Conservation (phyloP, 176 grass and related monocot genomes). For the Thalia dealbata region DNA sequence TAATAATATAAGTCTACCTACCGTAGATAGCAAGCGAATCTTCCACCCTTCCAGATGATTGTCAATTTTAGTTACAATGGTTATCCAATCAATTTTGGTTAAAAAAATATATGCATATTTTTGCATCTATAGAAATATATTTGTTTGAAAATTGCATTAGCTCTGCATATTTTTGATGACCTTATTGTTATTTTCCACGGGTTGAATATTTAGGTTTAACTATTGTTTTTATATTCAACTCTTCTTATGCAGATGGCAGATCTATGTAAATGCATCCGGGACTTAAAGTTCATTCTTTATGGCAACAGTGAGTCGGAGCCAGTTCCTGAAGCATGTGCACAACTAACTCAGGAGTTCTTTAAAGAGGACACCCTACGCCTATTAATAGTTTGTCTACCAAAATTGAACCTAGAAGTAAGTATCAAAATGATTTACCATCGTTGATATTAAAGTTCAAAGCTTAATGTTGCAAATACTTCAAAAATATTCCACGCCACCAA, state of each 20-base stretch:
- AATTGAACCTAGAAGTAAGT: conserved; percentile 40
- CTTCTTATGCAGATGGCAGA: conserved; percentile 32
- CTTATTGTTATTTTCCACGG: background rate
- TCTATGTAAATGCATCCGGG: conserved; percentile 32
- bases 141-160: background rate
- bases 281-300: conserved; percentile 51
- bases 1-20: too few species aligned
- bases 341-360: conserved; percentile 55
- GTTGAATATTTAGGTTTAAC: background rate
- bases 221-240: background rate
- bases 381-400: conserved; percentile 33
- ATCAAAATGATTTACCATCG: background rate
- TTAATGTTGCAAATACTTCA: background rate
- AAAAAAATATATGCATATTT: too few species aligned
- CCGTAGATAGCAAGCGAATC: too few species aligned
- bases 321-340: conserved; percentile 27
- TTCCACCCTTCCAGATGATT: too few species aligned
- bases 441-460: background rate
- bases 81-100: too few species aligned
- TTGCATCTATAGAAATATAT: background rate
- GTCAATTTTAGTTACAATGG: too few species aligned
- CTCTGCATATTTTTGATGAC: background rate
- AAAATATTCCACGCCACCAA: background rate
- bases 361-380: conserved; percentile 31
- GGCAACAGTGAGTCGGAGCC: conserved; percentile 48